These are phyloP conservation scores for Hippophae rhamnoides DNA, from an alignment of 306 rosid species.

Conservation along the genomic window DNA sequence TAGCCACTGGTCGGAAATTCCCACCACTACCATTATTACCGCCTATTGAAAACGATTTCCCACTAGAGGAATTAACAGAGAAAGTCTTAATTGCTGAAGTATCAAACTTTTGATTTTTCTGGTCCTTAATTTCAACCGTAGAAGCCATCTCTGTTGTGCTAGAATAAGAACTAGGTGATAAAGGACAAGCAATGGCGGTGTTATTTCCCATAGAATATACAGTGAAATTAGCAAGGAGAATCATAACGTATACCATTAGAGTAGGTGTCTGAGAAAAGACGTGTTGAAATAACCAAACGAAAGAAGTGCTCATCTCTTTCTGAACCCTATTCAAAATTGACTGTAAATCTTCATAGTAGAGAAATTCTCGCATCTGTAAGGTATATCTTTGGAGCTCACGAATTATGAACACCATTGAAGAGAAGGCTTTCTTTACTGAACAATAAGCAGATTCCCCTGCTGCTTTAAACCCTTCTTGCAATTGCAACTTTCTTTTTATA, in stretches of 20 bases:
- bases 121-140: constrained; percentile 12
- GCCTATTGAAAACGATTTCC: constrained; percentile 52
- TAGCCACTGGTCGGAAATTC: constrained; percentile 35
- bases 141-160: constrained; percentile 16
- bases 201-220: constrained; percentile 63
- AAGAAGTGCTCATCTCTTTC: constrained; percentile 80
- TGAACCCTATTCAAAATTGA: constrained; percentile 64
- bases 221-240: constrained; percentile 72
- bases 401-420: constrained; percentile 83
- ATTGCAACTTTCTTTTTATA: constrained; percentile 65
- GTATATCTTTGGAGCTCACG: constrained; percentile 75
- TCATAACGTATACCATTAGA: constrained; percentile 83
- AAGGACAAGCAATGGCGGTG: constrained; percentile 50
- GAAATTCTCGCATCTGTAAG: constrained; percentile 64
- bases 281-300: constrained; percentile 90
- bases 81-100: constrained; percentile 46
- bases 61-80: constrained; percentile 34
- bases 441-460: constrained; percentile 61
- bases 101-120: constrained; percentile 29
- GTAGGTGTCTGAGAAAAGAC: constrained; percentile 89
- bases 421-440: constrained; percentile 73
- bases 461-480: constrained; percentile 54
- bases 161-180: constrained; percentile 5
- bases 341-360: constrained; percentile 64
- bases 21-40: constrained; percentile 81